phyloP scores from a whole-genome alignment of 352 stramenopile species.

The Phytophthora crassamura region DNA sequence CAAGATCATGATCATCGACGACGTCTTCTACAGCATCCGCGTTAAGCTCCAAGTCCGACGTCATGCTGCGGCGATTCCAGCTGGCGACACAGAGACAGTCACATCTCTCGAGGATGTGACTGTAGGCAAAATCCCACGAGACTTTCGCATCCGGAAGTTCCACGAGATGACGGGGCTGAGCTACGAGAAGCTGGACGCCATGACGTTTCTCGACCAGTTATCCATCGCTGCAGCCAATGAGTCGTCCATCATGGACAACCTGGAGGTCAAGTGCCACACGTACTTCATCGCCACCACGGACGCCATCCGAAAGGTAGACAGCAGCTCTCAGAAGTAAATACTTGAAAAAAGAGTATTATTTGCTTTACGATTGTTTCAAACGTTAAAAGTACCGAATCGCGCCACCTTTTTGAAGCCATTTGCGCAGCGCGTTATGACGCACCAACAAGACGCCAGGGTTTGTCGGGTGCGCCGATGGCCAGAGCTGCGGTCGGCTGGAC shows the following conservation, averaged over 20 bases:
- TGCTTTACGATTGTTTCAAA: too few relatives aligned
- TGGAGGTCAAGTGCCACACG: slow-evolving; percentile 20
- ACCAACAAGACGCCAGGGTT: slow-evolving; percentile 70
- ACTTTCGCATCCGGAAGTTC: slow-evolving; percentile 73
- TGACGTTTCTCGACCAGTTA: slow-evolving; percentile 51
- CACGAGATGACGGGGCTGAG: slow-evolving; percentile 55
- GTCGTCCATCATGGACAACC: slow-evolving; percentile 36
- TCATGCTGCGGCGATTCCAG: slow-evolving; percentile 53
- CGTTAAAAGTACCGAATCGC: slow-evolving; percentile 47
- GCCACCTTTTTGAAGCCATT: slow-evolving; percentile 63
- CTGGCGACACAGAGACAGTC: slow-evolving; percentile 48
- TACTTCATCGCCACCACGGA: slow-evolving; percentile 31
- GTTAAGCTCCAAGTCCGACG: slow-evolving; percentile 49
- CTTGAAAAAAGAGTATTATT: too few relatives aligned
- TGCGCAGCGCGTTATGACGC: slow-evolving; percentile 52
- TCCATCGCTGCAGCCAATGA: slow-evolving; percentile 22
- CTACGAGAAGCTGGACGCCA: slow-evolving; percentile 48
- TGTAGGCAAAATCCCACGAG: slow-evolving; percentile 47
- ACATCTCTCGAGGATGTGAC: slow-evolving; percentile 33
- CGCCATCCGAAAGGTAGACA: slow-evolving; percentile 21
- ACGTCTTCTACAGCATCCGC: slow-evolving; percentile 65
- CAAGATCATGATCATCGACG: slow-evolving; percentile 64
- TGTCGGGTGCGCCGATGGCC: slow-evolving; percentile 55
- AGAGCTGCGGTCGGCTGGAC: slow-evolving; percentile 56
- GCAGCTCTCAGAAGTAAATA: slow-evolving; percentile 8